phyloP scores from a whole-genome alignment of 345 rosid genomes.

The Syzygium aqueum region DNA sequence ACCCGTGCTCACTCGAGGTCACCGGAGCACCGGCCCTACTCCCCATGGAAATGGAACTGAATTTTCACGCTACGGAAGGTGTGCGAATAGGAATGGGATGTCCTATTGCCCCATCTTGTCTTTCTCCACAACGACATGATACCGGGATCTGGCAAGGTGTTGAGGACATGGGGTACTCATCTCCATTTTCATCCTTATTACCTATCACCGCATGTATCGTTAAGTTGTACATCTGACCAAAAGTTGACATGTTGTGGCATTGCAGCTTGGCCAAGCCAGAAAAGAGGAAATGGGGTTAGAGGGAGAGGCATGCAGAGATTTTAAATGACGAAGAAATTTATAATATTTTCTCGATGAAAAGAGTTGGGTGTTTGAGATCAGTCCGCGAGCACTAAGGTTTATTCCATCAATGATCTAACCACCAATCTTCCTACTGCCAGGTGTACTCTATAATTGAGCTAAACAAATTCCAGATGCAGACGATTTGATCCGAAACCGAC shows the following conservation, averaged over 20 bases:
- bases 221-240: not conserved
- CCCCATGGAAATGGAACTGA: not conserved
- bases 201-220: not conserved
- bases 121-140: not conserved
- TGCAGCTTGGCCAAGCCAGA: not conserved
- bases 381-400: not conserved
- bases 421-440: not conserved
- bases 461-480: not conserved
- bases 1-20: not conserved
- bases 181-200: not conserved
- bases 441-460: not conserved
- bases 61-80: not conserved
- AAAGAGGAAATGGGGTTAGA: not conserved
- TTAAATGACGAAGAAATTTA: not conserved
- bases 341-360: too few species aligned
- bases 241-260: not conserved
- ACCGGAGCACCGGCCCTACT: not conserved
- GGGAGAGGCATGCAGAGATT: not conserved
- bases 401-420: not conserved
- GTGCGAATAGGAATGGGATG: not conserved
- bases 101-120: not conserved
- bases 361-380: not conserved
- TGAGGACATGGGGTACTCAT: not conserved
- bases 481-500: not conserved
- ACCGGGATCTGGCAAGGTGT: not conserved